A percentile compares a stretch with the other conserved stretches of the same genome.
These are phyloP conservation scores for Fonsecaea nubica DNA, from an alignment of 2,329 filamentous ascomycete genomes.

Conservation along the genomic window DNA sequence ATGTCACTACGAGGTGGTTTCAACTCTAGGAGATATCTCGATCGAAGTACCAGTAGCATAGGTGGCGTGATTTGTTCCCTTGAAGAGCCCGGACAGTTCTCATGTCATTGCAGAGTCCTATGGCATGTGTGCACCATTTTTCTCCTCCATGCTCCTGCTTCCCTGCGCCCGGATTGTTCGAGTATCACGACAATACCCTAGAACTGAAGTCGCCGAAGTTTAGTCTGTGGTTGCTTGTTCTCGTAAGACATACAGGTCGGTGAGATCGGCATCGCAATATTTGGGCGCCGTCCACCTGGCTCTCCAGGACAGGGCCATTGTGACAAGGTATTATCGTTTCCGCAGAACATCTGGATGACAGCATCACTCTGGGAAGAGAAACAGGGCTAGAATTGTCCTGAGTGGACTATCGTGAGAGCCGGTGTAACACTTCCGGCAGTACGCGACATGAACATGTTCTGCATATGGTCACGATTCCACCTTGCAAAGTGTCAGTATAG, in stretches of 20 bases:
- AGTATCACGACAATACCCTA: not conserved
- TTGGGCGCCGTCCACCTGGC: no score
- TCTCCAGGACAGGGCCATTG: not conserved
- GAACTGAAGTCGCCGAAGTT: not conserved
- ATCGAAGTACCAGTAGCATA: not conserved
- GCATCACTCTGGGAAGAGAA: not conserved
- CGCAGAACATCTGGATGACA: not conserved
- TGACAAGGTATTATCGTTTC: not conserved
- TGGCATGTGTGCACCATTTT: not conserved
- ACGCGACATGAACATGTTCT: not conserved
- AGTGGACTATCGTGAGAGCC: not conserved
- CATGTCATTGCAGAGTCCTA: not conserved
- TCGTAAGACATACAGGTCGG: not conserved
- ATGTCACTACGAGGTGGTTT: not conserved
- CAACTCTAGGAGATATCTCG: not conserved
- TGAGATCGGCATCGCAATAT: not conserved
- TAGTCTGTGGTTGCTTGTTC: not conserved
- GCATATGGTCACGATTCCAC: constrained; percentile 21
- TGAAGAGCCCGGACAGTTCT: not conserved
- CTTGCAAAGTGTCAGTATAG: not conserved
- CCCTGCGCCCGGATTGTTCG: not conserved
- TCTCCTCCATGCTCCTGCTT: not conserved
- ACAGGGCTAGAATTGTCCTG: not conserved
- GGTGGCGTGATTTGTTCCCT: not conserved
- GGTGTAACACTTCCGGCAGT: not conserved